Base-by-base conservation (phyloP, 371 early-diverging fungal genomes). In the Batkoa obscura region DNA sequence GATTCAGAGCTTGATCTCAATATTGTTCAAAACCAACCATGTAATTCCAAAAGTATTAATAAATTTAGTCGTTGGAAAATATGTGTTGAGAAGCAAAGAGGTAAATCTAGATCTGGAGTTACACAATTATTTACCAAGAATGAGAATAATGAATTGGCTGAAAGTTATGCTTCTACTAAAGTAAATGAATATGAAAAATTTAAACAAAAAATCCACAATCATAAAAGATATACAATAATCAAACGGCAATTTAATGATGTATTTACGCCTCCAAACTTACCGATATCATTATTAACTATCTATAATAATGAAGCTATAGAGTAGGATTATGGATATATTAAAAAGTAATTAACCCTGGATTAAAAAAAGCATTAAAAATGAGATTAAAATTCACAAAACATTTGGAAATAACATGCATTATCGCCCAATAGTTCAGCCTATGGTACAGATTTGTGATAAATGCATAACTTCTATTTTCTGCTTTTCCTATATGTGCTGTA, bases 391-490 rank as follows among this genome's bases (percentile, higher is more conserved):
- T 9, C 4, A 31, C 9, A 9, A 12, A 6, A 17, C 17, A 10
- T 9, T 3, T 15, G 32, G n/a, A 23, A 3, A 46, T 12, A 10
- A 37, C 38, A 17, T 50, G 32, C 39, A 30, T 45, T 43, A 58
- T 35, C 47, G 52, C 31, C 17, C 8, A 48, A 50, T 52, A 8
- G 15, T 53, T 15, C 30, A 2, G 17, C 35, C 36, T 34, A 53
- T 63, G 43, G 60, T 71, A 3, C 76, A 72, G 42, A 41, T 68
- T 6, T 80, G 81, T 59, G 75, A 78, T 41, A 23, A 34, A 2
- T 80, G 81, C 58, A 34, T 48, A 3, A 70, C 70, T 0, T 66
- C 68, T 23, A 68, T 74, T 1, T 59, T 75, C 35, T 69, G 67
- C 32, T 54, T 63, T 2, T 73, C 72, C 57, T 79, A 64, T 59